A percentile compares a stretch with the other conserved stretches of the same genome.
Conservation (phyloP, 345 rosid genomes). For the Citrus glauca region DNA sequence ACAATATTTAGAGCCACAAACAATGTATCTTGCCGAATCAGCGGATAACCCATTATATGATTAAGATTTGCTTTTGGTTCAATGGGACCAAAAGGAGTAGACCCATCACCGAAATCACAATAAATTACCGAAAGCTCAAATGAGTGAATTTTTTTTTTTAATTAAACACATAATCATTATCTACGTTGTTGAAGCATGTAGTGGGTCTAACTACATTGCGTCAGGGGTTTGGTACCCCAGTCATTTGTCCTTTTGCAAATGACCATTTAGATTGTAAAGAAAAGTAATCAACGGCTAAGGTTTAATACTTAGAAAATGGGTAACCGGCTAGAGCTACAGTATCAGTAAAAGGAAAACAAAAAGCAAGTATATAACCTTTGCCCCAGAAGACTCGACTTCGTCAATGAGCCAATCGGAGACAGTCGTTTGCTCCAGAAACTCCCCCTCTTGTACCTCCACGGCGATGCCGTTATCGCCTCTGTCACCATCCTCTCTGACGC, state of each 20-base stretch:
- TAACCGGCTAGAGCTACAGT: no score
- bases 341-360: no score
- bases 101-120: neutral
- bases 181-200: neutral
- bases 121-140: neutral
- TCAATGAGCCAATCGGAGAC: slow-evolving; percentile 73
- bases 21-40: neutral
- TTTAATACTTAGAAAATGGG: no score
- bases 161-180: neutral
- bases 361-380: no score
- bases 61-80: neutral
- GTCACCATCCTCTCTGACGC: slow-evolving; percentile 61
- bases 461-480: slow-evolving; percentile 77
- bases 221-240: no score
- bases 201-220: no score
- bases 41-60: neutral
- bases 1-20: neutral
- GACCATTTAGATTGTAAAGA: no score
- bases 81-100: neutral
- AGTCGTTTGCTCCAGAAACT: slow-evolving; percentile 74
- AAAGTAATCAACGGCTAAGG: no score
- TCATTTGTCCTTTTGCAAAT: no score
- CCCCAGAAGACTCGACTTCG: slow-evolving; percentile 61
- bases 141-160: neutral
- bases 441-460: slow-evolving; percentile 69